Base-by-base conservation (phyloP, 148 eudicot species). In the Camellia lanceoleosa region DNA sequence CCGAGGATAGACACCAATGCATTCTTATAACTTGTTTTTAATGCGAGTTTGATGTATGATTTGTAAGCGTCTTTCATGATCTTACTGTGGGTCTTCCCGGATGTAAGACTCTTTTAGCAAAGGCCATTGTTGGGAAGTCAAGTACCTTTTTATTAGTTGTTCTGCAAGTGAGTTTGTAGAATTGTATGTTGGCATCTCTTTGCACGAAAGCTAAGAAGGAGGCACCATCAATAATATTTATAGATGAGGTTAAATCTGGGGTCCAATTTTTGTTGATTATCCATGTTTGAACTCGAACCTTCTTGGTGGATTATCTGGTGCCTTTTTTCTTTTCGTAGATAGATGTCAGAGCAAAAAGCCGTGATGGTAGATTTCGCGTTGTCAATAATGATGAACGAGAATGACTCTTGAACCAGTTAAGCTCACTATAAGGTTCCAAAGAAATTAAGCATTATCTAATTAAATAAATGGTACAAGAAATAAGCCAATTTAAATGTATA, bases 101-200 rank as follows among this genome's bases (percentile, higher is more conserved):
- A 69, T 97, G 98, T 81, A 95, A 95, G 85, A 93, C 98, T 79
- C 94, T 95, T 75, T 80, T 95, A 73, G 98, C 98, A 79, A 95
- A 95, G 91, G 98, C 98, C 73, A 97, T 95, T 78, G 98, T 97
- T 68, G 98, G 98, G 78, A 97, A 95, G 87, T 97, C 98, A 93
- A 13, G 97, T 95, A 52, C 98, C 98, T n/a, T 67, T 95, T 95
- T 83, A 92, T 95, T 75, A 95, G 97, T 81, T 93, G 97, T 83
- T 95, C 98, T 77, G 97, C 97, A n/a, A 95, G 98, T 87, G 98
- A 95, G 81, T 95, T 95, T 85, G 98, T 95, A 73, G 97, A 95
- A 82, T 89, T 95, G 71, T 95, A 93, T 86, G 94, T 95, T 70
- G 98, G 98, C 58, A 93, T 78, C 93, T 95, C 20, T 95, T 95